Conservation (phyloP, 2,329 filamentous ascomycete species). For the Phyllosticta citribraziliensis region DNA sequence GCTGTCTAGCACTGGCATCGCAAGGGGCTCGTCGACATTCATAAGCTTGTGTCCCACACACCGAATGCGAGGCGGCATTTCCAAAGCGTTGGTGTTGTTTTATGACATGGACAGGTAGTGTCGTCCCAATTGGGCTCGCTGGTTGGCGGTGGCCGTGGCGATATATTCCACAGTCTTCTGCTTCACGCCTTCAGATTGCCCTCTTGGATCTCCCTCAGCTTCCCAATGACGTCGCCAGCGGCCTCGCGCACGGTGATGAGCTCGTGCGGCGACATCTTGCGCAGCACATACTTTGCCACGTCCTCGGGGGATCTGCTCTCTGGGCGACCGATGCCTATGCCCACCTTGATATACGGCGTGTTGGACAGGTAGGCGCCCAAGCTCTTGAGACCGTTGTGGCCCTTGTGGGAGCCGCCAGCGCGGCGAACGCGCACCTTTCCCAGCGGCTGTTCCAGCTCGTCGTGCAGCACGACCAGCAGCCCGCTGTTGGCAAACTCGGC, state of each 20-base stretch:
- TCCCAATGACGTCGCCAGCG: constrained; percentile 40
- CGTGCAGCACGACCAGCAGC: constrained; percentile 69
- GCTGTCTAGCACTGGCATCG: too few species aligned
- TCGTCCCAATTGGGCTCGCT: not conserved
- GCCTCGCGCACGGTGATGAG: constrained; percentile 34
- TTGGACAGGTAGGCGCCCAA: constrained; percentile 20
- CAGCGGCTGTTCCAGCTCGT: constrained; percentile 68
- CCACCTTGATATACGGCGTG: constrained; percentile 49
- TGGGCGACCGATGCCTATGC: constrained; percentile 82
- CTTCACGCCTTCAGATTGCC: constrained; percentile 15
- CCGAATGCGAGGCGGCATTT: too few species aligned
- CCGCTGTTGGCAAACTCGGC: constrained; percentile 19
- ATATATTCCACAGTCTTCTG: not conserved
- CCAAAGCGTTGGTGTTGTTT: too few species aligned
- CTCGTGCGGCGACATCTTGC: constrained; percentile 49
- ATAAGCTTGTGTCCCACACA: too few species aligned
- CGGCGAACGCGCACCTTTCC: constrained; percentile 57
- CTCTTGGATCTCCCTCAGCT: constrained; percentile 42
- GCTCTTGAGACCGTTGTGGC: constrained; percentile 39
- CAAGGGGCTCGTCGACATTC: too few species aligned
- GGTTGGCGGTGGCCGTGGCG: not conserved
- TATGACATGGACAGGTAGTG: too few species aligned
- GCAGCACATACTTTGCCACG: constrained; percentile 71
- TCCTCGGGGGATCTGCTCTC: constrained; percentile 53
- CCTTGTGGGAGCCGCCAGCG: constrained; percentile 41